phyloP scores from a whole-genome alignment of 768 basidiomycete genomes.

The Megacollybia marginata region DNA sequence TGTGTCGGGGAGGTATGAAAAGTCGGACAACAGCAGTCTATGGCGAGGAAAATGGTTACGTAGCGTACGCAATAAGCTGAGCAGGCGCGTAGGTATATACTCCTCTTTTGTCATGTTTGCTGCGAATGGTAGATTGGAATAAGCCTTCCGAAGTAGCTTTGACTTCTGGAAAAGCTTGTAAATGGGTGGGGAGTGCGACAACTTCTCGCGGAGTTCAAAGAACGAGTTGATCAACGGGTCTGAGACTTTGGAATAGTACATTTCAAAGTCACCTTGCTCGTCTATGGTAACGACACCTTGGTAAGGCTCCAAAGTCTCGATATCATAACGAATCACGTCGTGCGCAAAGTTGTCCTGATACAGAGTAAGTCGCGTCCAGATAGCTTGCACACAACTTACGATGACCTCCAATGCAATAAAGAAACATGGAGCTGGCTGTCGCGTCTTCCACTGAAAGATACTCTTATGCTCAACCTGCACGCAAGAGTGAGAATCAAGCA shows the following conservation, averaged over 20 bases:
- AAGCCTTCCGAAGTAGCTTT: slow-evolving; percentile 53
- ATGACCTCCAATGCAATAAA: slow-evolving; percentile 94
- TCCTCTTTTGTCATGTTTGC: slow-evolving; percentile 85
- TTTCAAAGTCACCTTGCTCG: slow-evolving; percentile 73
- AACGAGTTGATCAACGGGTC: slow-evolving; percentile 82
- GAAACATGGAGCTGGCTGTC: slow-evolving; percentile 80
- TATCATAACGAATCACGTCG: slow-evolving; percentile 88
- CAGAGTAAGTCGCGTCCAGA: background rate
- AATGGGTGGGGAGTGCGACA: slow-evolving; percentile 52
- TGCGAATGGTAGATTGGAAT: slow-evolving; percentile 73
- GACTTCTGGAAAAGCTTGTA: slow-evolving; percentile 48
- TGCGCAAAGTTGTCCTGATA: slow-evolving; percentile 96
- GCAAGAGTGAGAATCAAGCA: slow-evolving; percentile 57
- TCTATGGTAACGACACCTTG: slow-evolving; percentile 82
- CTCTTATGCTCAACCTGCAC: slow-evolving; percentile 69
- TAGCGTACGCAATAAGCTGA: slow-evolving; percentile 77
- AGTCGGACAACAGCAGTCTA: slow-evolving; percentile 91
- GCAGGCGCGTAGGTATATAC: slow-evolving; percentile 87
- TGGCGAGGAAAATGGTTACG: slow-evolving; percentile 84
- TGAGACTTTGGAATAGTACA: slow-evolving; percentile 73
- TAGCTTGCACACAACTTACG: slow-evolving; percentile 37
- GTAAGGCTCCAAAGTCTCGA: slow-evolving; percentile 69
- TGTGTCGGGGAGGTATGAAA: slow-evolving; percentile 79
- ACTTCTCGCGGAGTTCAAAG: slow-evolving; percentile 56
- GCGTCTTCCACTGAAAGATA: slow-evolving; percentile 77